These are phyloP conservation scores for Saururus chinensis DNA, from an alignment of 164 flowering plant species.

Conservation along the genomic window DNA sequence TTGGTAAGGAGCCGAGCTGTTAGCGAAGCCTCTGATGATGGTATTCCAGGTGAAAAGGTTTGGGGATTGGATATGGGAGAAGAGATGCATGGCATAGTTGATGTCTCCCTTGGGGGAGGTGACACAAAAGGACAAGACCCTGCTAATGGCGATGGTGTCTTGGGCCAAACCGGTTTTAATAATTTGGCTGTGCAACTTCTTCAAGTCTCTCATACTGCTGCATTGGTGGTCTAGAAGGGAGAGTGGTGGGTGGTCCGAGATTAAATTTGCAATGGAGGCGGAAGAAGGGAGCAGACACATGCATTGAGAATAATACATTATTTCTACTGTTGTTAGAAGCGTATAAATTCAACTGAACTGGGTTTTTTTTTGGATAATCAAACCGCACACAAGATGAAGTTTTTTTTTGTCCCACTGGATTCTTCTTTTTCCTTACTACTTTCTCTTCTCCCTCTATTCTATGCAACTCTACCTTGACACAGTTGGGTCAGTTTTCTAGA, in stretches of 20 bases:
- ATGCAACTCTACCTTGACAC: no score
- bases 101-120: conserved; percentile 39
- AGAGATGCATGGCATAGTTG: conserved; percentile 50
- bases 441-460: no score
- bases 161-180: conserved; percentile 37
- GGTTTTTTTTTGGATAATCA: no score
- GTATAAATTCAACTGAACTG: no score
- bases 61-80: conserved; percentile 37
- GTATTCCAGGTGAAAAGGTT: conserved; percentile 66
- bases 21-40: conserved; percentile 61
- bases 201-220: conserved; percentile 54
- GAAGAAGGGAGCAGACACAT: conserved; percentile 1
- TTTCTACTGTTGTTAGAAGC: no score
- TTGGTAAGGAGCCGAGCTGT: conserved; percentile 41
- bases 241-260: conserved; percentile 40
- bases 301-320: background rate
- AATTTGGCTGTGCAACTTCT: conserved; percentile 53
- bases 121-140: conserved; percentile 50
- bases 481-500: no score
- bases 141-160: conserved; percentile 31
- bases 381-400: no score
- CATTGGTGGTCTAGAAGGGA: conserved; percentile 41
- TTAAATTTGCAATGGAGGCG: conserved; percentile 34
- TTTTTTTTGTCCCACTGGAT: no score
- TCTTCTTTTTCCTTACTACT: no score